phyloP scores from a whole-genome alignment of 108 stramenopile species.

The Nannochloropsis salina region DNA sequence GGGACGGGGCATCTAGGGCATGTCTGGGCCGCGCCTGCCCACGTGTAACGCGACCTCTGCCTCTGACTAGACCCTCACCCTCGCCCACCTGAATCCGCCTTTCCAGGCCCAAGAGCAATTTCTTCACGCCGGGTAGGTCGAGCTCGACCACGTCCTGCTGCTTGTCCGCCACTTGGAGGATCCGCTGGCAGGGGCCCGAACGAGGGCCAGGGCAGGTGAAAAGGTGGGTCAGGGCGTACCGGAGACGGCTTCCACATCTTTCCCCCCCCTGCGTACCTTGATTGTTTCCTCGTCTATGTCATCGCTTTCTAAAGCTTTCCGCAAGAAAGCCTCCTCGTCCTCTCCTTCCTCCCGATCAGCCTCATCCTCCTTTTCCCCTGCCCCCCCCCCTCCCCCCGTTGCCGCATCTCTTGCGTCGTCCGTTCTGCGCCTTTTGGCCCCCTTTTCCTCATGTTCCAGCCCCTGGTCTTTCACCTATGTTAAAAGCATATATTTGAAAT shows the following conservation, averaged over 20 bases:
- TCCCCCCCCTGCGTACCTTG: not conserved
- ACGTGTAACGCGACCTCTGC: no score
- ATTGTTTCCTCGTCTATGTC: slow-evolving; percentile 9
- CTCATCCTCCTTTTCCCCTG: not conserved
- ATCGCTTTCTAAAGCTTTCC: slow-evolving; percentile 8
- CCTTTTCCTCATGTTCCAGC: not conserved
- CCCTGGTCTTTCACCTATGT: not conserved
- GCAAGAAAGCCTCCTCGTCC: slow-evolving; percentile 8
- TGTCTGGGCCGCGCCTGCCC: no score
- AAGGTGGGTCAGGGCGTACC: no score
- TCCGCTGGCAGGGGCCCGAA: not conserved
- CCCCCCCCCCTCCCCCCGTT: not conserved
- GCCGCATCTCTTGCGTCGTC: not conserved
- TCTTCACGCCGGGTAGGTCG: not conserved
- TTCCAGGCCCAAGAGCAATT: not conserved
- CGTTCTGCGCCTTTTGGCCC: not conserved
- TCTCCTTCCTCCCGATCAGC: not conserved
- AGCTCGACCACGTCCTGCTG: slow-evolving; percentile 7
- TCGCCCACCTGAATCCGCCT: not conserved
- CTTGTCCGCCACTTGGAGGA: slow-evolving; percentile 7
- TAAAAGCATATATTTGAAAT: not conserved
- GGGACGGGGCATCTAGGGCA: not conserved
- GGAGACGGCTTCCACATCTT: no score
- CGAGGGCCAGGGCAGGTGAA: not conserved
- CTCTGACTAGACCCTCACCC: not conserved